Evolutionary conservation across 1,139 yeast species (phyloP).

Genomic region (Pneumocystis wakefieldiae): DNA sequence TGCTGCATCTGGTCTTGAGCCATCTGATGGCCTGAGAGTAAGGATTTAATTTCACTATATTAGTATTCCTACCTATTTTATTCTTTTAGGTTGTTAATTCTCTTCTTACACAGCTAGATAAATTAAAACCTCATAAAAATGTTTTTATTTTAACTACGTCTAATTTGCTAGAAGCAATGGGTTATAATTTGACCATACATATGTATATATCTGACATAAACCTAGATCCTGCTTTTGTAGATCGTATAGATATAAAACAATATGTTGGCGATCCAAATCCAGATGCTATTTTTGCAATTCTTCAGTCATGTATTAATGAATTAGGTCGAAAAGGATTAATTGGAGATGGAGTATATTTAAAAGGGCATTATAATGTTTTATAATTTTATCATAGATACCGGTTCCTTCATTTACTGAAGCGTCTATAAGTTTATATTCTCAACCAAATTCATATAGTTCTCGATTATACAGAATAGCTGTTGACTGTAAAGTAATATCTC

Average conservation of each 20-base stretch:
- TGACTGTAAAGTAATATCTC: conserved; percentile 9
- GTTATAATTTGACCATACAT: conserved; percentile 1
- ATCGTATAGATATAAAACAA: conserved; percentile 14
- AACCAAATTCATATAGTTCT: conserved; percentile 11
- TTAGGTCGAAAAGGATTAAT: conserved; percentile 7
- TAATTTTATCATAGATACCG: conserved; percentile 4
- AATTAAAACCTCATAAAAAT: conserved; percentile 11
- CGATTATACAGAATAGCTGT: conserved; percentile 9
- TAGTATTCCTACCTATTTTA: background rate
- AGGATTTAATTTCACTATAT: background rate
- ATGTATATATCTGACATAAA: background rate
- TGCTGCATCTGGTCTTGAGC: conserved; percentile 13
- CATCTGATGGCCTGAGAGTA: conserved; percentile 14
- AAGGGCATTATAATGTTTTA: background rate
- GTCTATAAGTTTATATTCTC: conserved; percentile 10
- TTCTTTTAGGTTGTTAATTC: conserved; percentile 13
- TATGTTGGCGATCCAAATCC: conserved; percentile 14
- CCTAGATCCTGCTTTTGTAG: conserved; percentile 14
- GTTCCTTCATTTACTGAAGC: conserved; percentile 13
- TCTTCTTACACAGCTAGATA: conserved; percentile 15
- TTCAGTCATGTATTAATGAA: conserved; percentile 13
- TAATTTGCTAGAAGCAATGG: conserved; percentile 15
- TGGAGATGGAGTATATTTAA: background rate
- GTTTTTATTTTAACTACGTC: conserved; percentile 15
- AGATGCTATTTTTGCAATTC: conserved; percentile 13